These are phyloP conservation scores for Hymenoscyphus infarciens DNA, from an alignment of 2,329 filamentous ascomycete species.

Conservation along the genomic window DNA sequence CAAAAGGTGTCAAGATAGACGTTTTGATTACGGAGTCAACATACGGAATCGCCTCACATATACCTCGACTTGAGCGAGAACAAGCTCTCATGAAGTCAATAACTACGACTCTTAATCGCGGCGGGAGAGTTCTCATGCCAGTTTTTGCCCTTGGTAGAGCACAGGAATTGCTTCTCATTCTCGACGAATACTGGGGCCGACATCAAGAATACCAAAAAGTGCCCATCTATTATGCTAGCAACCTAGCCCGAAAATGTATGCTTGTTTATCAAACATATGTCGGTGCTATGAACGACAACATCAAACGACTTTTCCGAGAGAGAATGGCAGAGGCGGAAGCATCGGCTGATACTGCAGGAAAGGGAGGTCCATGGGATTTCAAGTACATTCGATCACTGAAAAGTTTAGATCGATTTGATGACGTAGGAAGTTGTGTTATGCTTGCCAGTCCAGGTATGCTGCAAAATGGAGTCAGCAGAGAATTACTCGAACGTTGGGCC, in stretches of 20 bases:
- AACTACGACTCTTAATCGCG: constrained; percentile 83
- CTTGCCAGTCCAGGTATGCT: constrained; percentile 97
- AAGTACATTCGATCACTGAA: constrained; percentile 89
- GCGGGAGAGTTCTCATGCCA: constrained; percentile 88
- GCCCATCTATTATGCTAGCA: constrained; percentile 96
- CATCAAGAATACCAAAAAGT: constrained; percentile 84
- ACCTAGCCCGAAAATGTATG: constrained; percentile 95
- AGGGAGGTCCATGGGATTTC: constrained; percentile 94
- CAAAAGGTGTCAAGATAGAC: constrained; percentile 84
- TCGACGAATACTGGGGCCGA: constrained; percentile 95
- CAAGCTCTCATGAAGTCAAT: constrained; percentile 94
- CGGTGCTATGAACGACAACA: constrained; percentile 98
- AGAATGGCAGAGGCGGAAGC: constrained; percentile 88
- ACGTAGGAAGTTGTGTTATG: constrained; percentile 94
- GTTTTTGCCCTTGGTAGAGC: constrained; percentile 93
- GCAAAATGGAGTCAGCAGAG: constrained; percentile 90
- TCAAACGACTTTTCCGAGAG: constrained; percentile 90
- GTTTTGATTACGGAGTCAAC: constrained; percentile 97
- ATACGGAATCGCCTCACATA: constrained; percentile 91
- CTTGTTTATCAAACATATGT: constrained; percentile 98
- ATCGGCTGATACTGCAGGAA: constrained; percentile 67
- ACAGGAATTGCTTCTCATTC: constrained; percentile 87
- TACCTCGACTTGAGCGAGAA: constrained; percentile 86
- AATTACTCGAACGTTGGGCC: constrained; percentile 91
- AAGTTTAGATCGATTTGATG: constrained; percentile 91